Percentiles rank a stretch among this genome's conserved stretches.
phyloP scores from a whole-genome alignment of 1,139 yeast species.

The Arxiozyma telluris region DNA sequence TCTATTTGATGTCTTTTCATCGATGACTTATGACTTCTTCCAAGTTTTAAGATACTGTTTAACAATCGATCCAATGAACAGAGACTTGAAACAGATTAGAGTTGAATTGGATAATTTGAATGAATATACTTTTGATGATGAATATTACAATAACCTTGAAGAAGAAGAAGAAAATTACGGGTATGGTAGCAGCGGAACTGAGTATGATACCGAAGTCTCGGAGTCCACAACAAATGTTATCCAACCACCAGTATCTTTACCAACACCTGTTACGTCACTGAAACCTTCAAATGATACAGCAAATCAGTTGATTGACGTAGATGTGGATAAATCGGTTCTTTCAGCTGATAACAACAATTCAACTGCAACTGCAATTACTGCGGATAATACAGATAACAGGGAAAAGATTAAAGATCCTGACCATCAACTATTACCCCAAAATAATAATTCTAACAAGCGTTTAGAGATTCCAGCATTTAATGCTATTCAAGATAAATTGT shows the following conservation, averaged over 20 bases:
- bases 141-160: constrained; percentile 38
- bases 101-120: constrained; percentile 51
- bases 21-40: constrained; percentile 81
- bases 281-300: constrained; percentile 11
- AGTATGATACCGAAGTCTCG: constrained; percentile 18
- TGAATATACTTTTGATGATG: constrained; percentile 80
- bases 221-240: background rate
- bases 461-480: constrained; percentile 10
- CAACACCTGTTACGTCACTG: constrained; percentile 18
- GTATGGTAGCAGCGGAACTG: constrained; percentile 8
- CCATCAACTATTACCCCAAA: background rate
- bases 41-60: constrained; percentile 69
- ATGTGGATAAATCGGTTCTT: background rate
- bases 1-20: constrained; percentile 81
- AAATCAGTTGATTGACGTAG: constrained; percentile 4
- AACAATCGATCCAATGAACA: constrained; percentile 79
- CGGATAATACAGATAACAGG: background rate
- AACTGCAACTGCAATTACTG: background rate
- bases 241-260: constrained; percentile 21
- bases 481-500: constrained; percentile 6
- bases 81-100: constrained; percentile 55
- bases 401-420: background rate
- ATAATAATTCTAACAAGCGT: constrained; percentile 5
- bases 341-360: constrained; percentile 1
- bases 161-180: constrained; percentile 16